Conservation (phyloP, 1,139 yeast genomes). For the Debaryomycetaceae sp. region DNA sequence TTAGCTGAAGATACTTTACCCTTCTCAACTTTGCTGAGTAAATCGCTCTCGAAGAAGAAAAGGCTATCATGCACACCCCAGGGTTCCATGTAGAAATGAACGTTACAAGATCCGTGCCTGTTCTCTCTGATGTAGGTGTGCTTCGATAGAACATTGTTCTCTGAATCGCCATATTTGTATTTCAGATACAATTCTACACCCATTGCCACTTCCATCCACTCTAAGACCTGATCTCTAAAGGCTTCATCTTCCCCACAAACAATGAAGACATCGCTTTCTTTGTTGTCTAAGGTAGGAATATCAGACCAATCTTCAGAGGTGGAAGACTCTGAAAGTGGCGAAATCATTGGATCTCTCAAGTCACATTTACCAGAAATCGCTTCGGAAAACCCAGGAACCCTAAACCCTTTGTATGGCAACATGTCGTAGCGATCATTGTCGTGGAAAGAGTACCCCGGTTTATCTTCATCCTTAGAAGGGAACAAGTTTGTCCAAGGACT, state of each 20-base stretch:
- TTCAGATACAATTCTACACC: constrained; percentile 20
- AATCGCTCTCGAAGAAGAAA: constrained; percentile 30
- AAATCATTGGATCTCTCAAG: constrained; percentile 6
- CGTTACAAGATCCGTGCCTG: constrained; percentile 11
- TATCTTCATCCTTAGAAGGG: constrained; percentile 11
- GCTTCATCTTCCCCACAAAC: constrained; percentile 43
- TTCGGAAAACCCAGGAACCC: constrained; percentile 1
- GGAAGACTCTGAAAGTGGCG: constrained; percentile 28
- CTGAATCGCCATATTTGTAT: constrained; percentile 23
- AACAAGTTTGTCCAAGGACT: constrained; percentile 36
- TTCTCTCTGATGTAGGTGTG: constrained; percentile 11
- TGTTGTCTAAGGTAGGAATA: constrained; percentile 28
- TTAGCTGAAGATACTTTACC: constrained; percentile 8
- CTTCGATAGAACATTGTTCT: constrained; percentile 10
- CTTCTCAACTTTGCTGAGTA: constrained; percentile 10
- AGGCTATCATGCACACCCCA: constrained; percentile 43
- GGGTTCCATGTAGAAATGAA: constrained; percentile 33
- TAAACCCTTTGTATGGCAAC: constrained; percentile 15
- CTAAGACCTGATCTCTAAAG: constrained; percentile 39
- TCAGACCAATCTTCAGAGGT: constrained; percentile 32
- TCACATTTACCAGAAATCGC: constrained; percentile 10
- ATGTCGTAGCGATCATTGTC: constrained; percentile 33
- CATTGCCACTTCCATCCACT: constrained; percentile 34
- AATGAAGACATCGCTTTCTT: constrained; percentile 25
- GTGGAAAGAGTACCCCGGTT: constrained; percentile 31